Base-by-base conservation (phyloP, 2,329 filamentous ascomycete genomes). In the Aureobasidium sp. region DNA sequence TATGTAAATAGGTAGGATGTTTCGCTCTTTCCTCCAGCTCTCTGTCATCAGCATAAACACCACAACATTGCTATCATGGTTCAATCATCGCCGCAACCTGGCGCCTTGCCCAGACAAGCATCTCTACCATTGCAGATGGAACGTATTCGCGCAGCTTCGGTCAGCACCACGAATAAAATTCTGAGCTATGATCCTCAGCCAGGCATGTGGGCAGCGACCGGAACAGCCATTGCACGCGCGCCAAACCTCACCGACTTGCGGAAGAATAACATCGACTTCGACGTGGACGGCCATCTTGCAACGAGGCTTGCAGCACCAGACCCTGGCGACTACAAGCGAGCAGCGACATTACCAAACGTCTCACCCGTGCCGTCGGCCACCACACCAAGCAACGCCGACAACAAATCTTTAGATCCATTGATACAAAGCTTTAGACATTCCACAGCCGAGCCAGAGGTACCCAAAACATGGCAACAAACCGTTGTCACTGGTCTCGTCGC, bases 181-280 rank as follows among this genome's bases (percentile, higher is more conserved):
- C 41, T 66, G 22, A 63, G 64, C 36, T 59, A 61, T 20, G 61
- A 73, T 49, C 70, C 72, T 8, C 76, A 75, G 3, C 70, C 72
- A 0, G 75, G 76, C 44, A 75, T 77, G 71, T 76, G 74, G 76
- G 75, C 77, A n/a, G 77, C 78, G 0, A 76, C 76, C 1, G 77
- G 76, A 14, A 70, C 67, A 8, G 71, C 71, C 6, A 75, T 72
- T 15, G 71, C 76, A 9, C 75, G 71, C 64, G 76, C 77, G 15
- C 77, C 77, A 5, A 76, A 76, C 1, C 61, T 79, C 22, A 66
- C 68, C 48, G 77, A 80, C 48, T 78, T 79, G 27, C 47, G 48
- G 25, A 9, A 27, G 29, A 36, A 61, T 2, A 53, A 53, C 31
- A 61, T 61, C 36, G 48, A 52, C 7, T 61, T 61, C 15, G 59